phyloP scores from a whole-genome alignment of 2,329 filamentous ascomycete species.

The Neonectria hederae region DNA sequence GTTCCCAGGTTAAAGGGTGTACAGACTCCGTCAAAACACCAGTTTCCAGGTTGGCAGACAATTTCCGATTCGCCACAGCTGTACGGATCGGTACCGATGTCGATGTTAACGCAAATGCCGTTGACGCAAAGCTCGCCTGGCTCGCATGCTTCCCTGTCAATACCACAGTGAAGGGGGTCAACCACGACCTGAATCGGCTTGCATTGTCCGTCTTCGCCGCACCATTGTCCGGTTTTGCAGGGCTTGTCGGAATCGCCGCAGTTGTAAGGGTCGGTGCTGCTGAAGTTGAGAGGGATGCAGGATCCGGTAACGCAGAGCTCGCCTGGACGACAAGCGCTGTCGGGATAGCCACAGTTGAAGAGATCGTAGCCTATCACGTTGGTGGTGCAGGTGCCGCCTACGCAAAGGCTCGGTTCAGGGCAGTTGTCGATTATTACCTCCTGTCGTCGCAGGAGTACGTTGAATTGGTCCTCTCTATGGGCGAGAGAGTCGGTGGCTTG shows the following conservation, averaged over 20 bases:
- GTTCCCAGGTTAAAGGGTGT: slow-evolving; percentile 23
- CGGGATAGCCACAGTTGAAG: slow-evolving; percentile 20
- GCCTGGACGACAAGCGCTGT: slow-evolving; percentile 11
- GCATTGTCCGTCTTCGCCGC: slow-evolving; percentile 20
- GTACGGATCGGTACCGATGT: slow-evolving; percentile 23
- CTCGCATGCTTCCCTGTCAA: slow-evolving; percentile 6
- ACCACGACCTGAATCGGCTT: slow-evolving; percentile 24
- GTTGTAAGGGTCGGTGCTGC: slow-evolving; percentile 19
- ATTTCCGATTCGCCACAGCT: slow-evolving; percentile 12
- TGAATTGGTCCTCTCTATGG: slow-evolving; percentile 16
- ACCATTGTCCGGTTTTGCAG: slow-evolving; percentile 25
- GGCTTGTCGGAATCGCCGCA: slow-evolving; percentile 14
- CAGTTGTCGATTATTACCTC: slow-evolving; percentile 21
- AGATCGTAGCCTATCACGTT: slow-evolving; percentile 23
- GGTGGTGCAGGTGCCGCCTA: slow-evolving; percentile 23
- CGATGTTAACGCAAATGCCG: slow-evolving; percentile 22
- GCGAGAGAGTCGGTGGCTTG: slow-evolving; percentile 19
- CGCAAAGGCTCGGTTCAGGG: slow-evolving; percentile 23
- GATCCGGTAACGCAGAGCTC: slow-evolving; percentile 22
- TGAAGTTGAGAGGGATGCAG: slow-evolving; percentile 25
- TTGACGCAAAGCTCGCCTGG: slow-evolving; percentile 25
- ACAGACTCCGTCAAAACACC: slow-evolving; percentile 23
- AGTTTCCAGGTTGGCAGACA: slow-evolving; percentile 23
- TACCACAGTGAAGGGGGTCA: slow-evolving; percentile 22
- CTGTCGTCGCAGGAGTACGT: slow-evolving; percentile 22